phyloP scores from a whole-genome alignment of 2,329 filamentous ascomycete species.

The Neodidymelliopsis sp. region DNA sequence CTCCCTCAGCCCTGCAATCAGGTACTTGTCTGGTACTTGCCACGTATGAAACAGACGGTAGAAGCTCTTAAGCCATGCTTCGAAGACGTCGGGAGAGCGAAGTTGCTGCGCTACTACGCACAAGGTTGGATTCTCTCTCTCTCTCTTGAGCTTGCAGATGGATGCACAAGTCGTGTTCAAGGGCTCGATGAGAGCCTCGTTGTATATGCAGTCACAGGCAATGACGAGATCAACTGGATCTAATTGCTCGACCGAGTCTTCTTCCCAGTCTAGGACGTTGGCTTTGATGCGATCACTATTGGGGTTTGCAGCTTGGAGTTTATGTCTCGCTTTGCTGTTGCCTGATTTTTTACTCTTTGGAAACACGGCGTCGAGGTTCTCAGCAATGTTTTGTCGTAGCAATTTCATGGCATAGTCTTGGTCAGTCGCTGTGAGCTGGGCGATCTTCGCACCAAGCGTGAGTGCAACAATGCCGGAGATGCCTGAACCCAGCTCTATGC shows the following conservation, averaged over 20 bases:
- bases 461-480: slow-evolving; percentile 82
- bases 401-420: slow-evolving; percentile 83
- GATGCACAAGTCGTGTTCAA: slow-evolving; percentile 84
- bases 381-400: slow-evolving; percentile 76
- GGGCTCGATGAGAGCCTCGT: slow-evolving; percentile 81
- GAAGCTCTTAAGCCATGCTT: slow-evolving; percentile 78
- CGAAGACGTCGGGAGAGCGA: slow-evolving; percentile 83
- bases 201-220: slow-evolving; percentile 95
- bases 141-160: slow-evolving; percentile 65
- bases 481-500: slow-evolving; percentile 88
- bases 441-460: slow-evolving; percentile 67
- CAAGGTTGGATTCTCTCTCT: slow-evolving; percentile 62
- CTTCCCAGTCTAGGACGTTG: slow-evolving; percentile 83
- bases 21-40: slow-evolving; percentile 71
- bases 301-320: slow-evolving; percentile 54
- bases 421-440: slow-evolving; percentile 80
- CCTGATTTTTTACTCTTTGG: slow-evolving; percentile 12
- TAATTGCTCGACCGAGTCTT: slow-evolving; percentile 54
- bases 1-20: slow-evolving; percentile 66
- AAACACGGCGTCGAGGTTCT: slow-evolving; percentile 57
- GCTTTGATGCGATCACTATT: slow-evolving; percentile 16
- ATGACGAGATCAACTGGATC: slow-evolving; percentile 75
- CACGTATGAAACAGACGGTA: slow-evolving; percentile 73
- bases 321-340: slow-evolving; percentile 18
- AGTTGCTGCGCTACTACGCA: slow-evolving; percentile 90